Percentiles rank a stretch among this genome's conserved stretches.
These are phyloP conservation scores for Diutina ranongensis DNA, from an alignment of 1,139 yeast species.

Conservation along the genomic window DNA sequence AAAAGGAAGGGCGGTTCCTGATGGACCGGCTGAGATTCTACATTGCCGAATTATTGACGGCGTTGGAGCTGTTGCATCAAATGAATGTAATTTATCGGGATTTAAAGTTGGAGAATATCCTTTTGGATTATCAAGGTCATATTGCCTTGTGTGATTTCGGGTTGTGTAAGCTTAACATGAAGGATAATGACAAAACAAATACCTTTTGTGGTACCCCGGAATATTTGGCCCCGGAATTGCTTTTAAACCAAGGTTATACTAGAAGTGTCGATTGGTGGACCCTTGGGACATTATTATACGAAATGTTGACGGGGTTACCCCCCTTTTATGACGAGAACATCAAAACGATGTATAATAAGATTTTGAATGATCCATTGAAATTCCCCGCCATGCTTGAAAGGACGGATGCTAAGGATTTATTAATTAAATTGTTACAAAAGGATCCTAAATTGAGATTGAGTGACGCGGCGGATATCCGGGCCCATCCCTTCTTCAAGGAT, in stretches of 20 bases:
- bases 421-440: constrained; percentile 66
- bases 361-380: constrained; percentile 74
- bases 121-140: constrained; percentile 92
- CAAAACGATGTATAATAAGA: constrained; percentile 90
- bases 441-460: constrained; percentile 74
- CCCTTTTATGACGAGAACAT: constrained; percentile 93
- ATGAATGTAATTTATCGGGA: constrained; percentile 91
- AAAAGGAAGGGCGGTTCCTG: constrained; percentile 81
- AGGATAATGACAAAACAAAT: constrained; percentile 74
- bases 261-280: constrained; percentile 98
- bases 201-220: constrained; percentile 30
- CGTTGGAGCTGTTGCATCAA: constrained; percentile 83
- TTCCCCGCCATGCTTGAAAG: constrained; percentile 81
- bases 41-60: constrained; percentile 86
- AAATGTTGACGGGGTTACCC: constrained; percentile 94
- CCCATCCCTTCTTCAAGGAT: constrained; percentile 79
- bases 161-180: constrained; percentile 88
- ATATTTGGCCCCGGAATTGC: constrained; percentile 87
- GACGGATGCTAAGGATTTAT: constrained; percentile 71
- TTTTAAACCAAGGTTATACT: constrained; percentile 88
- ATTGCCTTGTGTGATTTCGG: constrained; percentile 97
- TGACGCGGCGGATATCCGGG: constrained; percentile 79
- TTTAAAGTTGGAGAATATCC: constrained; percentile 88
- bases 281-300: constrained; percentile 81
- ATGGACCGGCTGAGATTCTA: constrained; percentile 85